Percentiles rank a stretch among this genome's conserved stretches.
Evolutionary conservation across 352 stramenopile genomes (phyloP).

Genomic region (Globisporangium acanthophoron): DNA sequence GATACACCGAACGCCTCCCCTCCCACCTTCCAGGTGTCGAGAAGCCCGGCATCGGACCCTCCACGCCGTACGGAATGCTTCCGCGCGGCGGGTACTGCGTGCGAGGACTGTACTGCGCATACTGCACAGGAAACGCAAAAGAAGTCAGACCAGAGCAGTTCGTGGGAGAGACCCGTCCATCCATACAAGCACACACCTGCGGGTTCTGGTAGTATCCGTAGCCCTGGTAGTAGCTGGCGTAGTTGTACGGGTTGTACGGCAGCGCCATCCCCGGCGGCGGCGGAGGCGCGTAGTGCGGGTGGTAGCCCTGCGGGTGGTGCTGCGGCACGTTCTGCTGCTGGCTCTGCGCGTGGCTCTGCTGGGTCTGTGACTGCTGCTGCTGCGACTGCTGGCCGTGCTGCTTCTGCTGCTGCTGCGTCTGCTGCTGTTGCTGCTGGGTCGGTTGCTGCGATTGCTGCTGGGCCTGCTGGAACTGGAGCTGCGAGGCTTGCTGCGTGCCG

Average conservation of each 20-base stretch:
- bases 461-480: constrained; percentile 30
- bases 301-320: constrained; percentile 77
- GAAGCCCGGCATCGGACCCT: constrained; percentile 74
- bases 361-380: constrained; percentile 12
- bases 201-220: constrained; percentile 88
- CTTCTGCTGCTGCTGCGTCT: constrained; percentile 34
- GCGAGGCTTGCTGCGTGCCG: constrained; percentile 31
- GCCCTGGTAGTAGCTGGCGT: constrained; percentile 78
- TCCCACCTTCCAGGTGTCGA: constrained; percentile 61
- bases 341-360: constrained; percentile 14
- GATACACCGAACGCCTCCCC: constrained; percentile 1
- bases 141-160: constrained; percentile 1
- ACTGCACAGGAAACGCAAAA: constrained; percentile 25
- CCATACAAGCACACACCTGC: constrained; percentile 26
- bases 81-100: constrained; percentile 81
- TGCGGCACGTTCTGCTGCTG: constrained; percentile 40
- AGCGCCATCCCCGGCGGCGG: constrained; percentile 83
- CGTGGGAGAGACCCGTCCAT: neutral
- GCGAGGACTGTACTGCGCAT: constrained; percentile 82
- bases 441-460: constrained; percentile 25
- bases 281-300: constrained; percentile 73
- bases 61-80: constrained; percentile 79
- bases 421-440: constrained; percentile 11
- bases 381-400: constrained; percentile 15
- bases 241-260: constrained; percentile 88